A percentile compares a stretch with the other conserved stretches of the same genome.
Evolutionary conservation across 331 rosid species (phyloP).

Genomic region (Pyrus hybrid): DNA sequence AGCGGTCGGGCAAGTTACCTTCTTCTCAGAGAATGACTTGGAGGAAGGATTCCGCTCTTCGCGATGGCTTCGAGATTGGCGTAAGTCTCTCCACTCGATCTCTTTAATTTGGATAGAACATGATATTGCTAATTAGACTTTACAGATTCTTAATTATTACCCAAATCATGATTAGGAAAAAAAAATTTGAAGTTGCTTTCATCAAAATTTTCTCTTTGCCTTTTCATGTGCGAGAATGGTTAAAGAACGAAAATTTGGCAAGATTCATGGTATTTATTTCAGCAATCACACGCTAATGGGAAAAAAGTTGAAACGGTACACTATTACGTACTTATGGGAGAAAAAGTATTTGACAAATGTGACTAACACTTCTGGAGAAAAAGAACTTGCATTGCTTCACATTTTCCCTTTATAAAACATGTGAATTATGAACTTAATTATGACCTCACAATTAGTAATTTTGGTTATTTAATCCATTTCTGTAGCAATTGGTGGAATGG

Average conservation of each 20-base stretch:
- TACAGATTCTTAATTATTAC: neutral
- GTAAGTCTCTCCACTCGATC: neutral
- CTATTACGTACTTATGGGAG: neutral
- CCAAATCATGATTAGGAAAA: neutral
- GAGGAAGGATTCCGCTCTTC: constrained; percentile 14
- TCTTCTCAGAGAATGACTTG: constrained; percentile 12
- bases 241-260: neutral
- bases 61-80: constrained; percentile 3
- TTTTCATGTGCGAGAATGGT: neutral
- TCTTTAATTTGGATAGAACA: no score
- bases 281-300: no score
- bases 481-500: no score
- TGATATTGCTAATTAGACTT: neutral
- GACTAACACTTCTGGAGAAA: neutral
- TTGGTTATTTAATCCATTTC: no score
- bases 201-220: neutral
- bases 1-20: constrained; percentile 17
- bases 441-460: no score
- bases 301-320: neutral
- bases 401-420: neutral
- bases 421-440: neutral
- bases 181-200: no score
- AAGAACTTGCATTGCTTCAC: neutral
- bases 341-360: neutral
- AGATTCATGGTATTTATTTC: neutral